These are phyloP conservation scores for Datisca glomerata DNA, from an alignment of 306 rosid species.

Conservation along the genomic window DNA sequence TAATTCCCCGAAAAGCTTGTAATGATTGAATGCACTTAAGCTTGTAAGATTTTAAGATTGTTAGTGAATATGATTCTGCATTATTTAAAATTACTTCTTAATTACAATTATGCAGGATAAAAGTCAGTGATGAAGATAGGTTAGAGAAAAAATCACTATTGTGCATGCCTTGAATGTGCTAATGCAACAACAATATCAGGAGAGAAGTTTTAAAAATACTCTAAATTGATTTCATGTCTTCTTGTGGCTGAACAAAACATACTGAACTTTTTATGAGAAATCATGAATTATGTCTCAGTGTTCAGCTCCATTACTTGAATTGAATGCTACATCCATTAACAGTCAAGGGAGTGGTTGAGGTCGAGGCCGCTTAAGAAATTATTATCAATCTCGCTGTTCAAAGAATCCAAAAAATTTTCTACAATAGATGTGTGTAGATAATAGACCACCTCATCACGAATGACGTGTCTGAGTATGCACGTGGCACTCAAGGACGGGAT, in stretches of 20 bases:
- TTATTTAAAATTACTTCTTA: neutral
- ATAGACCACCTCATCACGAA: too few relatives aligned
- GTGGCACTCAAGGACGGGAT: too few relatives aligned
- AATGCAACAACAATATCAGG: neutral
- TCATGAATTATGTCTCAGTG: neutral
- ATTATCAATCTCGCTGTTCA: too few relatives aligned
- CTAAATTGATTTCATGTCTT: neutral
- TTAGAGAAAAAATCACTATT: neutral
- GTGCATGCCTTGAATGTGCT: conserved; percentile 1
- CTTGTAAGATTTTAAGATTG: neutral
- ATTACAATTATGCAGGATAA: neutral
- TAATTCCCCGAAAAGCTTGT: neutral
- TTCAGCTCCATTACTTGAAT: neutral
- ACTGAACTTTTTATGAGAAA: neutral
- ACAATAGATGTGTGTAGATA: too few relatives aligned
- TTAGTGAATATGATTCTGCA: neutral
- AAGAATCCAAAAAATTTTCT: too few relatives aligned
- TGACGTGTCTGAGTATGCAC: too few relatives aligned
- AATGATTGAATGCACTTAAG: neutral
- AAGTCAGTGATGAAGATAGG: neutral
- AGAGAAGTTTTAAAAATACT: neutral
- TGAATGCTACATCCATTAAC: neutral
- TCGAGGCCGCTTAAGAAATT: too few relatives aligned
- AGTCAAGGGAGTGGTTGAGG: too few relatives aligned
- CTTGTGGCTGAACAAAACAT: neutral